phyloP scores from a whole-genome alignment of 305 asterid genomes.

The Fraxinus dipetala region DNA sequence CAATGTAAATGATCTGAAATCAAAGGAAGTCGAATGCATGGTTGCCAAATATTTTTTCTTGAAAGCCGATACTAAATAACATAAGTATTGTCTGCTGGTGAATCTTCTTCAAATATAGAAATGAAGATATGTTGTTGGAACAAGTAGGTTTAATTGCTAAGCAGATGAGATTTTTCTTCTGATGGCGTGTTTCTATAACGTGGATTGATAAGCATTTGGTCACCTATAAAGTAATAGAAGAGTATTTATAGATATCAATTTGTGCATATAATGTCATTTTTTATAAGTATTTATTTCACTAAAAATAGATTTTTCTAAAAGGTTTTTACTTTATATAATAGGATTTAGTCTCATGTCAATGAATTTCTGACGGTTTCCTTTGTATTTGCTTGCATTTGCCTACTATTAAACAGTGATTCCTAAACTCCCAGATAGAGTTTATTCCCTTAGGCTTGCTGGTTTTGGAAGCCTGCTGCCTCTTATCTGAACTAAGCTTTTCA shows the following conservation, averaged over 20 bases:
- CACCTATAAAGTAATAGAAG: neutral
- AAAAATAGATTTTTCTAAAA: neutral
- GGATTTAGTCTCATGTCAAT: neutral
- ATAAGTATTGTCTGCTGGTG: neutral
- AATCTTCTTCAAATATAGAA: neutral
- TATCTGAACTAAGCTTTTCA: neutral
- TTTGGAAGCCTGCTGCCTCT: neutral
- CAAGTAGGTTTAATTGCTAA: slow-evolving; percentile 1
- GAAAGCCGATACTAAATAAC: neutral
- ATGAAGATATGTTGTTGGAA: neutral
- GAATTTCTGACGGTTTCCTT: neutral
- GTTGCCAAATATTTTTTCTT: neutral
- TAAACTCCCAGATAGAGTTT: neutral
- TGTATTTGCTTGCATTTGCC: neutral
- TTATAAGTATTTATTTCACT: neutral
- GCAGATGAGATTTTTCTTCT: neutral
- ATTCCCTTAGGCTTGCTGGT: neutral
- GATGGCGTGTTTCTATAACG: neutral
- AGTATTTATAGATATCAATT: neutral
- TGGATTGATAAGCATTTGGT: neutral
- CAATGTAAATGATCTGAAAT: neutral
- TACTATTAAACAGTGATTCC: neutral
- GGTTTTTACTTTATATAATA: neutral
- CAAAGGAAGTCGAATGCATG: neutral
- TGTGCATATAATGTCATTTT: neutral